Base-by-base conservation (phyloP, 176 grass and related monocot genomes). In the Triticum timopheevii region DNA sequence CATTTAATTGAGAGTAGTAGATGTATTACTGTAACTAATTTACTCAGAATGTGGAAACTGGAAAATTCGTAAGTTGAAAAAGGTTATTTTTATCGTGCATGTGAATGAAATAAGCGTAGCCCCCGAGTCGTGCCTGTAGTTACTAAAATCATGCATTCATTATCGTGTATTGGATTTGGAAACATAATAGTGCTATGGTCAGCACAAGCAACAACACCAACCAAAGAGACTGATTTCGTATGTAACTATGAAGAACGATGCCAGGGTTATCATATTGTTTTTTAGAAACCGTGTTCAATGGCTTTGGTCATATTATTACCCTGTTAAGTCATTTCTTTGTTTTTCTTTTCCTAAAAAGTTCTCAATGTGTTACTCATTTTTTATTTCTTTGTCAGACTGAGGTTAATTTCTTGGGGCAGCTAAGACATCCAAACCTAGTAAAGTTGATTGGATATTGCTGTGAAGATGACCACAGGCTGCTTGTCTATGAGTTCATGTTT, bases 401-500 rank as follows among this genome's bases (percentile, higher is more conserved):
- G 63, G 94, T 99, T 86, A 96, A 90, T 39, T 99, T 96, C 87
- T 84, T 99, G 89, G 97, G 97, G 68, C 97, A 99, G 62, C 82
- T 99, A 74, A 93, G 92, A 87, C 94, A 99, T 96, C 94, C 92
- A 79, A 99, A 99, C 93, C 83, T 99, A 71, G 97, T 99, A 23
- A 99, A 99, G 76, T 94, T 99, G 86, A 96, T 99, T 19, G 97
- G 97, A 73, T 99, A 99, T 82, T 99, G 97, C 82, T 99, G 97
- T 13, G 97, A 99, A 88, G 94, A 99, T 90, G 94, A 99, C 85
- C 94, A 99, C 68, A 92, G 97, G 65, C 78, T 99, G 69, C 97
- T 99, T 59, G 97, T 99, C 66, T 99, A 99, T 4, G 97, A 99
- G 85, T 99, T 99, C 72, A 94, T 99, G 97, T 99, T 94, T 83